These are phyloP conservation scores for Basipetospora sp. DNA, from an alignment of 2,329 filamentous ascomycete species.

Conservation along the genomic window DNA sequence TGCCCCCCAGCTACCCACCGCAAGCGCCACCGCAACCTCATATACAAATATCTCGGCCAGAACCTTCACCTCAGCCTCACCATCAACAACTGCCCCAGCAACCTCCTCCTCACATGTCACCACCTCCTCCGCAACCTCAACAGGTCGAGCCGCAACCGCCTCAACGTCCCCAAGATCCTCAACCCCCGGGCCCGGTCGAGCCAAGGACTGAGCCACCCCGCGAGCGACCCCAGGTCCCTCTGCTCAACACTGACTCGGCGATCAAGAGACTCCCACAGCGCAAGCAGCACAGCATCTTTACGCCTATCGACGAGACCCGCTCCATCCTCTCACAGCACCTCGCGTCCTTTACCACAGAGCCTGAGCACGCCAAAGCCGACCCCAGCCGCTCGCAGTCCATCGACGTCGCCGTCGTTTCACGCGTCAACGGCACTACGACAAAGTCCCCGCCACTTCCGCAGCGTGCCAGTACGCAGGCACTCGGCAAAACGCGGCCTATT, in stretches of 20 bases:
- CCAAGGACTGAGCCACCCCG: conserved; percentile 31
- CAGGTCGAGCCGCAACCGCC: conserved; percentile 24
- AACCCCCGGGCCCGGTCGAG: conserved; percentile 37
- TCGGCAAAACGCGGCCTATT: conserved; percentile 36
- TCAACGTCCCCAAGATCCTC: conserved; percentile 30
- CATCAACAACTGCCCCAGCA: conserved; percentile 20
- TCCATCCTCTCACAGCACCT: conserved; percentile 79
- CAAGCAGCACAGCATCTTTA: conserved; percentile 87
- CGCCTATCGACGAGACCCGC: conserved; percentile 83
- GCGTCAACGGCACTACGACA: conserved; percentile 20
- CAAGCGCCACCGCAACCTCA: conserved; percentile 34
- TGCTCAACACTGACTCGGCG: conserved; percentile 34
- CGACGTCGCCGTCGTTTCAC: conserved; percentile 42
- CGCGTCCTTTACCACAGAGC: conserved; percentile 47
- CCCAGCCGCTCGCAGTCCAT: conserved; percentile 47
- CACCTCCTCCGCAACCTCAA: conserved; percentile 16
- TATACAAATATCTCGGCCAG: conserved; percentile 26
- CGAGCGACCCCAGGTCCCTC: conserved; percentile 29
- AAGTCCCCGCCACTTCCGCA: conserved; percentile 42
- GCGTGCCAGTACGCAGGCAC: conserved; percentile 33
- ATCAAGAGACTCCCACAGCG: conserved; percentile 56
- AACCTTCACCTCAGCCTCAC: conserved; percentile 17
- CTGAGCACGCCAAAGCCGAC: conserved; percentile 16
- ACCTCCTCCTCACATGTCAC: conserved; percentile 27
- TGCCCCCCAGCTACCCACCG: conserved; percentile 50